Evolutionary conservation across 179 eudicot species (phyloP).

Genomic region (Spinacia oleracea): DNA sequence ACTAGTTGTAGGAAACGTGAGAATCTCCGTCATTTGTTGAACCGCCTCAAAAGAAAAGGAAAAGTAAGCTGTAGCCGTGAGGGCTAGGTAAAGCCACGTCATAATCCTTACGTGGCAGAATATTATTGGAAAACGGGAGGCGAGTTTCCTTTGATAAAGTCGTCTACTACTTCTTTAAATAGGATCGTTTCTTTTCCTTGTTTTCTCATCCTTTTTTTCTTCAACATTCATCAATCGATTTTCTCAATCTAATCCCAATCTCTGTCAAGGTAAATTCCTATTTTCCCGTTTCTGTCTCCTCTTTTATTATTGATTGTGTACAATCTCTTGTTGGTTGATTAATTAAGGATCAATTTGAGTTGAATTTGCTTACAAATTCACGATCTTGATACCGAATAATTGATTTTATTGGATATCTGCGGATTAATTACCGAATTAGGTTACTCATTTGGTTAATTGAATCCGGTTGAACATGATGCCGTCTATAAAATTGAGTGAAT

Average conservation of each 20-base stretch:
- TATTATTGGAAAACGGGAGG: not conserved
- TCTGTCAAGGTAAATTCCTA: constrained; percentile 5
- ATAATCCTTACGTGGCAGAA: not conserved
- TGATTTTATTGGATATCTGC: too few relatives aligned
- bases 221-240: not conserved
- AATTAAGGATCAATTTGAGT: not conserved
- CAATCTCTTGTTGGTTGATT: too few relatives aligned
- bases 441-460: not conserved
- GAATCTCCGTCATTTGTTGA: constrained; percentile 13
- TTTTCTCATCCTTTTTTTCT: not conserved
- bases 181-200: too few relatives aligned
- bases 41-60: not conserved
- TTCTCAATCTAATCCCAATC: not conserved
- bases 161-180: not conserved
- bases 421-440: not conserved
- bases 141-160: not conserved
- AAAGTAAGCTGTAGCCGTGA: not conserved
- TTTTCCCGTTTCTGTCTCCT: not conserved
- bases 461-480: not conserved
- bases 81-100: constrained; percentile 12
- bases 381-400: too few relatives aligned
- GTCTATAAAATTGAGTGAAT: not conserved
- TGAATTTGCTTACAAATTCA: too few relatives aligned
- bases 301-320: too few relatives aligned
- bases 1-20: not conserved